Base-by-base conservation (phyloP, 2,329 filamentous ascomycete species). In the Exophiala calicioides region DNA sequence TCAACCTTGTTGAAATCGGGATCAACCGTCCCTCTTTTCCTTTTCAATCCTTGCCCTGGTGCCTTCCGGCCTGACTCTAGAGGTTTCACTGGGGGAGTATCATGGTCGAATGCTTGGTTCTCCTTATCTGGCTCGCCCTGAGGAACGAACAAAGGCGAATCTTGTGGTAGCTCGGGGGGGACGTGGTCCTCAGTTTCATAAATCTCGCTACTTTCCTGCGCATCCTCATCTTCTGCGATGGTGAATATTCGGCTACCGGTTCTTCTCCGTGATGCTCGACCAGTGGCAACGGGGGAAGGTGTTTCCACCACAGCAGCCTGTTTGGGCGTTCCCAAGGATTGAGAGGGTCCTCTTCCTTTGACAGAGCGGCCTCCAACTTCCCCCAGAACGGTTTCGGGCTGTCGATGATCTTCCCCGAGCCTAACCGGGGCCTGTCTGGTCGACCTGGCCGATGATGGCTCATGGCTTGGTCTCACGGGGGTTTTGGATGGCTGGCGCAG, bases 331-430 rank as follows among this genome's bases (percentile, higher is more conserved):
- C 16, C 21, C 5, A 33, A n/a, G 12, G 36, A 16, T 13, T 30
- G 27, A 12, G 52, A 52, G 12, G 50, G 29, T 41, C 48, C 36
- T 34, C 53, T 51, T 33, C 53, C 47, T 42, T 56, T 10, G 27
- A 13, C 33, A 30, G 23, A 23, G 31, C 2, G 9, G 20, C 4
- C 5, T 35, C 18, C 15, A n/a, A n/a, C n/a, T n/a, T n/a, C n/a
- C n/a, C n/a, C n/a, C n/a, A n/a, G n/a, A n/a, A n/a, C n/a, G n/a
- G n/a, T n/a, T n/a, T n/a, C n/a, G n/a, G n/a, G n/a, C n/a, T n/a
- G n/a, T n/a, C n/a, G n/a, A n/a, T 20, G 26, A 34, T 27, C 23
- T 24, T 34, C 8, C 29, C 26, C 15, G 16, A 16, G 12, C 9
- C 18, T 16, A 18, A 9, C 30, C 2, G 45, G 33, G 18, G 9